These are phyloP conservation scores for Phytophthora rubi DNA, from an alignment of 352 stramenopile genomes.

Conservation along the genomic window DNA sequence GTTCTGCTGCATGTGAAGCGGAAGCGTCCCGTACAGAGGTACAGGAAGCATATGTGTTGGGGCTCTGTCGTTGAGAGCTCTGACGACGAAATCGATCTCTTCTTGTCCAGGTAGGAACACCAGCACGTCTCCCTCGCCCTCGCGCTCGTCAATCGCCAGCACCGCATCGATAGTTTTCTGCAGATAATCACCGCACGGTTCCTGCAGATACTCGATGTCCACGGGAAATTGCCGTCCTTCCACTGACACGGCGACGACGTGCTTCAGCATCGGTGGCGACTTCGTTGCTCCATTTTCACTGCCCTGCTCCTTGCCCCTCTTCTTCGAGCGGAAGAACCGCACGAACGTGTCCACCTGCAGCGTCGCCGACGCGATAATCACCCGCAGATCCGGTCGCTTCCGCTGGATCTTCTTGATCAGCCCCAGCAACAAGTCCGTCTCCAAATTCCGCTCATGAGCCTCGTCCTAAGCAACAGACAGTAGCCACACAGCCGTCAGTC, in stretches of 20 bases:
- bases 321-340: constrained; percentile 88
- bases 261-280: constrained; percentile 25
- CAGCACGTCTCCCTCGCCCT: constrained; percentile 92
- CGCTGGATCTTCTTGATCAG: constrained; percentile 96
- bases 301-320: constrained; percentile 28
- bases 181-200: constrained; percentile 73
- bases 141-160: constrained; percentile 68
- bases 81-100: constrained; percentile 94
- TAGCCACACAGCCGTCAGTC: background rate
- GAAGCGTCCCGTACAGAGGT: constrained; percentile 94
- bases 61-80: constrained; percentile 54
- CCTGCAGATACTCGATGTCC: constrained; percentile 90
- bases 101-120: constrained; percentile 95
- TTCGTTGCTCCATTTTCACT: background rate
- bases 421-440: constrained; percentile 94
- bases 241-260: constrained; percentile 75
- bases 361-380: constrained; percentile 87
- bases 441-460: constrained; percentile 94
- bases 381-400: constrained; percentile 85
- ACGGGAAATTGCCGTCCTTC: constrained; percentile 93
- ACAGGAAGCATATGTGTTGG: constrained; percentile 61
- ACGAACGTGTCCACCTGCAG: constrained; percentile 89
- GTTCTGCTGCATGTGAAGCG: constrained; percentile 91
- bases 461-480: constrained; percentile 76
- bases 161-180: constrained; percentile 79